Base-by-base conservation (phyloP, 2,329 filamentous ascomycete species). In the Thielaviopsis ethacetica region DNA sequence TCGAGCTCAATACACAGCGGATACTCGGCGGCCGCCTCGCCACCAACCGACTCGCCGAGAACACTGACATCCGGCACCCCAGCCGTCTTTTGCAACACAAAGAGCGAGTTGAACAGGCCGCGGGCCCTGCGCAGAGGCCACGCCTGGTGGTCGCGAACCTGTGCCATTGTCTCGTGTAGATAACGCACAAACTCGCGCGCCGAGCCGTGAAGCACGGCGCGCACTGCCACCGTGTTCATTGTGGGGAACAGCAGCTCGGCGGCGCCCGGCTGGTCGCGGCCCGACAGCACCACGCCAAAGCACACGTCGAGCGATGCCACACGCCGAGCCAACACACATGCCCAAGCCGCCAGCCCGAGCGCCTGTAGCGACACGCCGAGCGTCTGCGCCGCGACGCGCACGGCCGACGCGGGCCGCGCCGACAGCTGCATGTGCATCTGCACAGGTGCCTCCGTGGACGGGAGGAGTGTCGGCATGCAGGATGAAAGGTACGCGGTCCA, bases 221-320 rank as follows among this genome's bases (percentile, higher is more conserved):
- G 78, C 7, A 95, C 75, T 0, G 85, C 80, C 0, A 95, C 83
- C 0, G 91, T 95, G 66, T 95, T 96, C 87, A 96, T 95, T 0
- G 86, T 88, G 0, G 91, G 91, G 65, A 95, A 96, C 66, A 91
- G 76, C 13, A 91, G 70, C 26, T 79, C 69, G 51, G 86, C 79
- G 0, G 82, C 79, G 17, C 80, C 77, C 53, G 86, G 83, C 10
- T 81, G 82, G 59, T 93, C 88, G n/a, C 91, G 80, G 17, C 91
- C 91, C 0, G 89, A 90, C 13, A 95, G 74, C 1, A 96, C 85
- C 0, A 88, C 80, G 0, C 91, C 91, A 66, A 93, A 95, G 0
- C 82, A 77, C 3, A 95, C 79, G 63, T 95, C 90, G 0, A 94
- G 76, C 0, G 78, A 79, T 2, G 75, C 71, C 1, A 79, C 75